phyloP scores from a whole-genome alignment of 2,329 filamentous ascomycete species.

The Monosporascus sp. region DNA sequence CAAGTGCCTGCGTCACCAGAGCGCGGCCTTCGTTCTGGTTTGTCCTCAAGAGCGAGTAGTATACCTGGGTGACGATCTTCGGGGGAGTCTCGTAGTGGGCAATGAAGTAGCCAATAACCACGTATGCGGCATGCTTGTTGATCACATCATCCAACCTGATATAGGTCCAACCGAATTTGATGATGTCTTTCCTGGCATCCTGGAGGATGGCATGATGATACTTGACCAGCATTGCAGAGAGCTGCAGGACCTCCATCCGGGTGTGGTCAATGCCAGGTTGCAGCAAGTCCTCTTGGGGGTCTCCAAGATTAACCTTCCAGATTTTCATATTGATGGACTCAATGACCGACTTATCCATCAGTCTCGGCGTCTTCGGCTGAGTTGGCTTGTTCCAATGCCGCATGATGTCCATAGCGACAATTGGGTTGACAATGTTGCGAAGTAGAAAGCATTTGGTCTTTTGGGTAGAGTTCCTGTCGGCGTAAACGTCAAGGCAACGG shows the following conservation, averaged over 20 bases:
- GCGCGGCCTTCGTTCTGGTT: constrained; percentile 93
- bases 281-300: constrained; percentile 74
- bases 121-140: constrained; percentile 97
- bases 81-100: constrained; percentile 92
- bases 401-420: constrained; percentile 94
- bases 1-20: constrained; percentile 87
- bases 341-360: constrained; percentile 83
- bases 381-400: constrained; percentile 64
- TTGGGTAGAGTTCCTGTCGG: constrained; percentile 71
- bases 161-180: constrained; percentile 98
- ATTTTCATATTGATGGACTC: constrained; percentile 88
- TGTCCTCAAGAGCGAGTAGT: constrained; percentile 82
- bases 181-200: constrained; percentile 93
- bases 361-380: constrained; percentile 53
- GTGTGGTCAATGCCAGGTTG: constrained; percentile 92
- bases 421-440: constrained; percentile 89
- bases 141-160: constrained; percentile 98
- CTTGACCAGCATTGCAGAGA: constrained; percentile 92
- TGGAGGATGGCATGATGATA: constrained; percentile 85
- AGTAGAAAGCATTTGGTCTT: constrained; percentile 91
- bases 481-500: constrained; percentile 83
- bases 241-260: constrained; percentile 89
- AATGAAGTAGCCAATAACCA: constrained; percentile 96
- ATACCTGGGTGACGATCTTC: constrained; percentile 95
- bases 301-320: constrained; percentile 84